Conservation (phyloP, 2,329 filamentous ascomycete genomes). For the Colletotrichum abscissum region DNA sequence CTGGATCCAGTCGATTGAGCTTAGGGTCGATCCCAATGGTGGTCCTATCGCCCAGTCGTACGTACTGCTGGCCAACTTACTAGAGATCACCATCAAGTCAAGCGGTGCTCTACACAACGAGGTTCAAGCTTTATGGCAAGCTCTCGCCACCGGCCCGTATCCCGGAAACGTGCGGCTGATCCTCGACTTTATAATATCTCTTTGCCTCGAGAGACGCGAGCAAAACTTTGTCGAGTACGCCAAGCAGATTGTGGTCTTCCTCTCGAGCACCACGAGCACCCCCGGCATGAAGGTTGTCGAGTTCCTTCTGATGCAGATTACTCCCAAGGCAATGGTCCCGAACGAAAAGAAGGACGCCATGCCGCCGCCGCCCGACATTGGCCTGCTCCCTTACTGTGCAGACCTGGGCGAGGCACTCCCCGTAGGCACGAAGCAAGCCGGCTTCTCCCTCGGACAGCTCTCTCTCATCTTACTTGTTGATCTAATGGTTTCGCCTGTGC, state of each 20-base stretch:
- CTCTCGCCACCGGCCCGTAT: constrained; percentile 90
- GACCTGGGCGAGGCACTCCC: constrained; percentile 84
- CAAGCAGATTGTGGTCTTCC: constrained; percentile 96
- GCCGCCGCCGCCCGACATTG: constrained; percentile 78
- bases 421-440: constrained; percentile 89
- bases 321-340: constrained; percentile 96
- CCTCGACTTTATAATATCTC: constrained; percentile 93
- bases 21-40: constrained; percentile 91
- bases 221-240: constrained; percentile 99
- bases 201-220: constrained; percentile 93
- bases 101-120: constrained; percentile 92
- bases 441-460: constrained; percentile 91
- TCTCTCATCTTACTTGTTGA: constrained; percentile 95
- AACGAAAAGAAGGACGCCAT: constrained; percentile 81
- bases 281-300: constrained; percentile 92
- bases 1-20: constrained; percentile 94
- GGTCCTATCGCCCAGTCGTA: constrained; percentile 93
- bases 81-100: constrained; percentile 95
- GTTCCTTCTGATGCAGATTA: constrained; percentile 90
- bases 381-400: constrained; percentile 86
- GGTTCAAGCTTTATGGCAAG: constrained; percentile 97
- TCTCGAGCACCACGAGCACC: constrained; percentile 81
- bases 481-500: constrained; percentile 91
- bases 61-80: constrained; percentile 91
- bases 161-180: constrained; percentile 94